A percentile compares a stretch with the other conserved stretches of the same genome.
phyloP scores from a whole-genome alignment of 352 stramenopile genomes.

The Phytopythium cucurbitacearum region DNA sequence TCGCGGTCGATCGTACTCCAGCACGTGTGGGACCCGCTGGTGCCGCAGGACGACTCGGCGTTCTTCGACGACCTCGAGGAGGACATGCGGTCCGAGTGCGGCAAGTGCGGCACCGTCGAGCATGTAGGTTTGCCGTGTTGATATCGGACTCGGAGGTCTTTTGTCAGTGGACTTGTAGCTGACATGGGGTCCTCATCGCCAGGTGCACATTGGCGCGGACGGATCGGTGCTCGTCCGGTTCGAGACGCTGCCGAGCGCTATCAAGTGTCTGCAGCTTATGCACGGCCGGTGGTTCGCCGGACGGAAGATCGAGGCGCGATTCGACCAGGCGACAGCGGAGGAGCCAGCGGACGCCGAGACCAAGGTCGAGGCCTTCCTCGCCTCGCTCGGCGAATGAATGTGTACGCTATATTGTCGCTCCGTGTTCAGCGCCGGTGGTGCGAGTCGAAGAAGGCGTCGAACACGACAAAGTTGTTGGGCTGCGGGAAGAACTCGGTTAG shows the following conservation, averaged over 20 bases:
- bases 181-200: neutral
- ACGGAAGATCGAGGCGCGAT: constrained; percentile 52
- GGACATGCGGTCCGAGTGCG: constrained; percentile 71
- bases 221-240: constrained; percentile 67
- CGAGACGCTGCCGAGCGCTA: constrained; percentile 36
- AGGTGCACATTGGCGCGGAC: constrained; percentile 62
- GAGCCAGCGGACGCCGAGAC: constrained; percentile 58
- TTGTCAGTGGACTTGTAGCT: neutral
- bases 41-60: constrained; percentile 26
- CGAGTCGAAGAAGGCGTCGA: constrained; percentile 56
- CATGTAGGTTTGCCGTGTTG: constrained; percentile 17
- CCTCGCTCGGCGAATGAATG: constrained; percentile 40
- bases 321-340: constrained; percentile 52
- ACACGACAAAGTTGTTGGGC: constrained; percentile 86
- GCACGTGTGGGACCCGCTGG: constrained; percentile 59
- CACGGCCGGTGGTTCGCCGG: constrained; percentile 77
- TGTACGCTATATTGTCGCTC: neutral
- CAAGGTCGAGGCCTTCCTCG: constrained; percentile 79
- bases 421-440: constrained; percentile 11
- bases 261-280: constrained; percentile 75
- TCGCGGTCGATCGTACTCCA: constrained; percentile 62
- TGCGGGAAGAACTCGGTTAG: constrained; percentile 52
- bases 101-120: constrained; percentile 59
- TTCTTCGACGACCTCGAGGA: constrained; percentile 78
- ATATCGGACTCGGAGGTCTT: neutral